phyloP scores from a whole-genome alignment of 768 basidiomycete species.

The Phanerochaete sordida region DNA sequence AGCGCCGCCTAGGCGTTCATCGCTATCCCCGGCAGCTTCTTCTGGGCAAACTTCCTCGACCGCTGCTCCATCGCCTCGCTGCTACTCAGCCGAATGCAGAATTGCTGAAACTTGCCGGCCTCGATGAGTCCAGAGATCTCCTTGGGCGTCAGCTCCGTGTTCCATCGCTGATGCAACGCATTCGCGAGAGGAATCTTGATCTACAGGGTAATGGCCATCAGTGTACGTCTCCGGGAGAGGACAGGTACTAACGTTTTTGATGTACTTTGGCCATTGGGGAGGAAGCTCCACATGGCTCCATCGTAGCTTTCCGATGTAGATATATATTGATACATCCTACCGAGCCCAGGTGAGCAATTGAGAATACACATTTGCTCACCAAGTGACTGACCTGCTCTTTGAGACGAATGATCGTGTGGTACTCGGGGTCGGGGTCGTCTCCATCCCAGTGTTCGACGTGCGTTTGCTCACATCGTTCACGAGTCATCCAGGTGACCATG shows the following conservation, averaged over 20 bases:
- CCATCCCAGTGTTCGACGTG: background rate
- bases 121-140: conserved; percentile 38
- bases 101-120: conserved; percentile 38
- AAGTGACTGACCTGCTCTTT: background rate
- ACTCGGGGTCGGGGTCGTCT: background rate
- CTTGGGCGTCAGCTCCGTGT: conserved; percentile 24
- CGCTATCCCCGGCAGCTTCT: background rate
- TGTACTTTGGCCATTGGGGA: background rate
- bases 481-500: conserved; percentile 4
- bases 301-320: conserved; percentile 6
- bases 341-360: background rate
- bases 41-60: background rate
- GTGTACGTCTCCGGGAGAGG: no score
- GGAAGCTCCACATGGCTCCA: background rate
- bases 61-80: background rate
- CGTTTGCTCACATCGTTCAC: background rate
- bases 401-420: background rate
- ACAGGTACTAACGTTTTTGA: background rate
- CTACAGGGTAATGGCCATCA: no score
- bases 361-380: no score
- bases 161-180: conserved; percentile 17
- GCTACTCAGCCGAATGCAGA: conserved; percentile 20
- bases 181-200: conserved; percentile 30
- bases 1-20: no score
- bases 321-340: background rate